These are phyloP conservation scores for Pseudopyrenochaeta lycopersici DNA, from an alignment of 2,329 filamentous ascomycete species.

Conservation along the genomic window DNA sequence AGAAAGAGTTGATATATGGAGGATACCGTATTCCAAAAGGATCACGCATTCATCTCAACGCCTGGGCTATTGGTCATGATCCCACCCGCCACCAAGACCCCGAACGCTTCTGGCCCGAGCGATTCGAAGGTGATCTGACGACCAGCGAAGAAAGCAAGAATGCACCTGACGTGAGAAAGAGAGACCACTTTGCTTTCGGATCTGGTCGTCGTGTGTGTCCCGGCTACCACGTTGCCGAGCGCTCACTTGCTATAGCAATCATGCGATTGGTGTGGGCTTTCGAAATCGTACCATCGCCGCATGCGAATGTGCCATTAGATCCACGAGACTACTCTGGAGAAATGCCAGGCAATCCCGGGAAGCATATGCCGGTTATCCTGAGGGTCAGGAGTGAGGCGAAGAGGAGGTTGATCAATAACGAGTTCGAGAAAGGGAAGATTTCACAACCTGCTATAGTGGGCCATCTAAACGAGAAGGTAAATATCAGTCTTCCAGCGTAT, in stretches of 20 bases:
- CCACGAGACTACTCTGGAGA: slow-evolving; percentile 6
- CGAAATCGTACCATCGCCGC: slow-evolving; percentile 17
- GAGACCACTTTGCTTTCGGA: slow-evolving; percentile 46
- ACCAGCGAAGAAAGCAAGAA: slow-evolving; percentile 11
- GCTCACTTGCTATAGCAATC: slow-evolving; percentile 34
- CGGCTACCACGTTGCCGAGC: slow-evolving; percentile 41
- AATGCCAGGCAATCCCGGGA: slow-evolving; percentile 16
- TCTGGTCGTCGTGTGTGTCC: slow-evolving; percentile 45
- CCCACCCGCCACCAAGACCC: slow-evolving; percentile 51
- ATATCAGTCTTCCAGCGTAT: too few species aligned
- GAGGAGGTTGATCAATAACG: slow-evolving; percentile 6
- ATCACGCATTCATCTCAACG: slow-evolving; percentile 57
- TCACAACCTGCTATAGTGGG: neutral
- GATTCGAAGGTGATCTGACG: slow-evolving; percentile 43
- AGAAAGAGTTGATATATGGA: slow-evolving; percentile 54
- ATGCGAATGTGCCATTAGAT: slow-evolving; percentile 5
- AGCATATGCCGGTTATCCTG: slow-evolving; percentile 21
- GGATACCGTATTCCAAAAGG: slow-evolving; percentile 59
- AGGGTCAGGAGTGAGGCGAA: slow-evolving; percentile 21
- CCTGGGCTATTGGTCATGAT: slow-evolving; percentile 62
- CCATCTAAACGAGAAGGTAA: too few species aligned
- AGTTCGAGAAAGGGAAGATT: neutral
- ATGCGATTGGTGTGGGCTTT: slow-evolving; percentile 41
- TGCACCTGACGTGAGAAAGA: slow-evolving; percentile 8
- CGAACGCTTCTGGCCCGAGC: slow-evolving; percentile 52